Conservation (phyloP, 2,329 filamentous ascomycete species). For the Sordariomycetes sp. region DNA sequence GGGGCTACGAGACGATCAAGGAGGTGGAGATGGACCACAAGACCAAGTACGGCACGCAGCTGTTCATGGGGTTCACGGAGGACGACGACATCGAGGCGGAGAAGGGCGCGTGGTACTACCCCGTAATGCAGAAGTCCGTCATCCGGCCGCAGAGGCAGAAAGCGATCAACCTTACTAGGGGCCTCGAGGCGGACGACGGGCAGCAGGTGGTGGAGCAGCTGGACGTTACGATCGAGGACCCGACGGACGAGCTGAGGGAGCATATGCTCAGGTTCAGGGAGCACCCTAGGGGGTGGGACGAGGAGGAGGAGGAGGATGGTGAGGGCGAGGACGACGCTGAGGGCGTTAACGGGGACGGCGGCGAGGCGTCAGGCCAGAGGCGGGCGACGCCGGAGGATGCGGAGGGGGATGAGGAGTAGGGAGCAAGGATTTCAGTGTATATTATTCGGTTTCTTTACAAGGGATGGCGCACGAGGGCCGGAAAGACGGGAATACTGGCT, state of each 20-base stretch:
- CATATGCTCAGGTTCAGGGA: constrained; percentile 41
- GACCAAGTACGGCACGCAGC: constrained; percentile 54
- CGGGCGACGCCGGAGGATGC: constrained; percentile 11
- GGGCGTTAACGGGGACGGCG: not conserved
- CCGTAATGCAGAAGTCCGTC: constrained; percentile 52
- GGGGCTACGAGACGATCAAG: constrained; percentile 53
- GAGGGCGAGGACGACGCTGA: constrained; percentile 7
- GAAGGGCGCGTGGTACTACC: constrained; percentile 57
- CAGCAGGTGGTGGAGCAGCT: constrained; percentile 44
- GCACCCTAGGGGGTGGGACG: constrained; percentile 37
- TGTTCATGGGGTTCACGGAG: constrained; percentile 48
- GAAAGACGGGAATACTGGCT: not conserved
- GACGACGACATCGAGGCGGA: constrained; percentile 37
- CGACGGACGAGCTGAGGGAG: constrained; percentile 39
- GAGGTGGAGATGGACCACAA: constrained; percentile 44
- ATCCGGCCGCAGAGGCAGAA: constrained; percentile 54
- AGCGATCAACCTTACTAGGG: constrained; percentile 46
- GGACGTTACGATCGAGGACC: constrained; percentile 43
- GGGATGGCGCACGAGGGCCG: not conserved
- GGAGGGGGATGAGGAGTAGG: constrained; percentile 17
- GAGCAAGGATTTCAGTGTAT: not conserved
- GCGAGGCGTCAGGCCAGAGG: not conserved
- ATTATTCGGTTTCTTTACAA: not conserved
- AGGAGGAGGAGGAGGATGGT: constrained; percentile 24
- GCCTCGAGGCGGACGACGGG: constrained; percentile 32